Evolutionary conservation across 805 yeast genomes (phyloP).

Genomic region (Kazachstania taianensis): DNA sequence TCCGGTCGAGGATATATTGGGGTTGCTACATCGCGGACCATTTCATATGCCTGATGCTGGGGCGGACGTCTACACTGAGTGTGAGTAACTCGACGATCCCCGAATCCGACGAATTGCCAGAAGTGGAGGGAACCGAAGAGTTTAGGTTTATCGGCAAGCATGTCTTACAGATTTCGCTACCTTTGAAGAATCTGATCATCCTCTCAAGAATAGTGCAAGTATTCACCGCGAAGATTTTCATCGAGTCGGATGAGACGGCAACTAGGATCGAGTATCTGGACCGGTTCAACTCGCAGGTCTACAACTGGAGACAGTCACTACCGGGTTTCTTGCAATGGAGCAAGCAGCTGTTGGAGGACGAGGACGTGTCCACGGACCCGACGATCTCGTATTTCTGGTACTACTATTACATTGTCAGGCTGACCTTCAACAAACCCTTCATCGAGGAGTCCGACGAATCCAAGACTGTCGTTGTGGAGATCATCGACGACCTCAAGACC

Average conservation of each 20-base stretch:
- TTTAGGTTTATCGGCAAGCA: slow-evolving; percentile 33
- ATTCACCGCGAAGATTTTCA: slow-evolving; percentile 28
- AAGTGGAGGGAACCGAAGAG: slow-evolving; percentile 52
- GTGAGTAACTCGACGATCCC: slow-evolving; percentile 50
- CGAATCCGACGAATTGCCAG: slow-evolving; percentile 49
- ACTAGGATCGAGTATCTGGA: slow-evolving; percentile 30
- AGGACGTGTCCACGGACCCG: slow-evolving; percentile 41
- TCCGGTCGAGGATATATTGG: slow-evolving; percentile 55
- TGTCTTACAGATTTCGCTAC: slow-evolving; percentile 26
- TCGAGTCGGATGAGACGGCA: slow-evolving; percentile 26
- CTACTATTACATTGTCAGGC: slow-evolving; percentile 46
- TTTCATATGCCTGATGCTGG: slow-evolving; percentile 47
- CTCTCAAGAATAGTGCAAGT: slow-evolving; percentile 32
- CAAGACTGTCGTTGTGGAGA: slow-evolving; percentile 20
- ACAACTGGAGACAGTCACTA: slow-evolving; percentile 41
- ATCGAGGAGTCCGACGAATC: slow-evolving; percentile 33
- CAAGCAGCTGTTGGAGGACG: slow-evolving; percentile 29
- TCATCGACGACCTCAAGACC: slow-evolving; percentile 22
- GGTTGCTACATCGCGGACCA: slow-evolving; percentile 59
- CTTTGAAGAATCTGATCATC: slow-evolving; percentile 36
- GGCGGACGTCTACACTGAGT: slow-evolving; percentile 47
- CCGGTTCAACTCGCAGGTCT: slow-evolving; percentile 40
- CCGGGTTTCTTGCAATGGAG: slow-evolving; percentile 45
- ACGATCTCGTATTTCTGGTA: slow-evolving; percentile 43
- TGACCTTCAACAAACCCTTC: slow-evolving; percentile 55